Percentiles rank a stretch among this genome's conserved stretches.
Conservation (phyloP, 495 filamentous ascomycete species). For the Podospora anserina region DNA sequence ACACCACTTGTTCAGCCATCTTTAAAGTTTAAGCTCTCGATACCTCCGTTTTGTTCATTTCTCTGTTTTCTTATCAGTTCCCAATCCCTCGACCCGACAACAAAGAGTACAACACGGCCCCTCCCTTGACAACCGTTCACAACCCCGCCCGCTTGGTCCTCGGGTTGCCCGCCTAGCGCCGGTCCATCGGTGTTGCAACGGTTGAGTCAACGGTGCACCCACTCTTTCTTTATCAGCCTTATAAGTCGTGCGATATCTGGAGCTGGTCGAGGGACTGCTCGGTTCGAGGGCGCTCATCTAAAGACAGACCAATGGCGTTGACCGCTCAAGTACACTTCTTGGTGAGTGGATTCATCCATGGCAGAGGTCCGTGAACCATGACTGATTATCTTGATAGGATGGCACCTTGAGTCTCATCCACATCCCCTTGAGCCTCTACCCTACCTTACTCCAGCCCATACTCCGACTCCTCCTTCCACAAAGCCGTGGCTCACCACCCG, state of each 20-base stretch:
- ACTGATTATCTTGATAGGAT: conserved; percentile 56
- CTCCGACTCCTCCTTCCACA: conserved; percentile 76
- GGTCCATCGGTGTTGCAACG: not conserved
- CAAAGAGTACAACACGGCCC: not conserved
- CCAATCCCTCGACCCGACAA: not conserved
- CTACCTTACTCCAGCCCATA: conserved; percentile 77
- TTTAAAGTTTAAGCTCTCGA: not conserved
- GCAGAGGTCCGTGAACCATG: not conserved
- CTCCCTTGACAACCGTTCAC: not conserved
- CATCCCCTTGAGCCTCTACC: conserved; percentile 80
- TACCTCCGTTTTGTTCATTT: not conserved
- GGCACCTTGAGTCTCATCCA: conserved; percentile 84
- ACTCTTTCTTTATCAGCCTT: not conserved
- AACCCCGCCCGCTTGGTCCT: not conserved
- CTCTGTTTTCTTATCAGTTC: not conserved
- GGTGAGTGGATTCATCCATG: conserved; percentile 36
- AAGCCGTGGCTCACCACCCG: conserved; percentile 18
- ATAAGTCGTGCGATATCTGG: not conserved
- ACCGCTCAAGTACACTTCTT: conserved; percentile 57
- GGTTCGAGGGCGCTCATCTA: not conserved
- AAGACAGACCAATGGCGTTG: conserved; percentile 36
- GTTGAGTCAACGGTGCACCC: not conserved
- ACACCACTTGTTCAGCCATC: not conserved
- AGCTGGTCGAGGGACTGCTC: not conserved
- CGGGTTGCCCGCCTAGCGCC: not conserved